Base-by-base conservation (phyloP, 768 basidiomycete species). In the Phlegmacium glaucopus region DNA sequence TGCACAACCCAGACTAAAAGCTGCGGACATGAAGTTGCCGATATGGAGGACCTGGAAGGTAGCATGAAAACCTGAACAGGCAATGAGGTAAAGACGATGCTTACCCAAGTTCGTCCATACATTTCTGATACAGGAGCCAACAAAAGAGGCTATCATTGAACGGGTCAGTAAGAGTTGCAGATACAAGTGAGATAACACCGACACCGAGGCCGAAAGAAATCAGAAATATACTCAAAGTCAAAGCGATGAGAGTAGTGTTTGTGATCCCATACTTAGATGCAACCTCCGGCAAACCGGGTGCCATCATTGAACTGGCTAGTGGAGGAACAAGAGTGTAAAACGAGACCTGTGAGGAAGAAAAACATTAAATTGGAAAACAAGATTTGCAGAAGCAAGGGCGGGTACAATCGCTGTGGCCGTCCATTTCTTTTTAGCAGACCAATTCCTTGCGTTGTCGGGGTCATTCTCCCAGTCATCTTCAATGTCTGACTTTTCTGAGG, bases 61-160 rank as follows among this genome's bases (percentile, higher is more conserved):
- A n/a, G n/a, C n/a, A n/a, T n/a, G n/a, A n/a, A n/a, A n/a, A n/a
- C n/a, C n/a, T n/a, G n/a, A n/a, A n/a, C n/a, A n/a, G n/a, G n/a
- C n/a, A n/a, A n/a, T n/a, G n/a, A n/a, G n/a, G n/a, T n/a, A n/a
- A n/a, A n/a, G n/a, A n/a, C n/a, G n/a, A n/a, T n/a, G n/a, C n/a
- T n/a, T n/a, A n/a, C 83, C 84, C 83, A 85, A 52, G 67, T 72
- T n/a, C 86, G 77, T 1, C 85, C 84, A 52, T 80, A 85, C 61
- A 86, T 81, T 60, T 87, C 86, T 1, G 84, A 87, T 18, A 83
- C 47, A 4, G 87, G 87, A 0, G 79, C 82, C 6, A 84, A 63
- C 41, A 86, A 55, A 4, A 89, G 66, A 12, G 87, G 87, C 44
- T 72, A 36, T 25, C 37, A 43, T 59, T 7, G 62, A n/a, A n/a